Evolutionary conservation across 495 filamentous ascomycete species (phyloP).

Genomic region (Extremus antarcticus): DNA sequence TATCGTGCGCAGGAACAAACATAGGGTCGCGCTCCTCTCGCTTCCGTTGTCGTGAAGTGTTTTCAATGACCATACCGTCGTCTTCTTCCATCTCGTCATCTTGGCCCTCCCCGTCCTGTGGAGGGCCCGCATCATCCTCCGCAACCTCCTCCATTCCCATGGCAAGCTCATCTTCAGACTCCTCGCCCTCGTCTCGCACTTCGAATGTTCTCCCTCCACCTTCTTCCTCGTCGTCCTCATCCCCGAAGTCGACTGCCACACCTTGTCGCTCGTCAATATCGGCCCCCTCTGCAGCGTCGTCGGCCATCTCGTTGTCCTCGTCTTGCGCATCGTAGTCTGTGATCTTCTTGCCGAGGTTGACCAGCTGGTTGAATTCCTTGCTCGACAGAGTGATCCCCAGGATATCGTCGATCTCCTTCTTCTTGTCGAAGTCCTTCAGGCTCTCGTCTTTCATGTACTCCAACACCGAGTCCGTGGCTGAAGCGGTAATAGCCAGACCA

Average conservation of each 20-base stretch:
- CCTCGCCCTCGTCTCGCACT: conserved; percentile 62
- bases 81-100: conserved; percentile 38
- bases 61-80: conserved; percentile 62
- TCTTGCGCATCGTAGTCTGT: conserved; percentile 97
- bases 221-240: conserved; percentile 86
- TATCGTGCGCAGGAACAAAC: conserved; percentile 66
- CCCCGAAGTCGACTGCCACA: conserved; percentile 92
- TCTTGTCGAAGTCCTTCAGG: conserved; percentile 96
- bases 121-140: conserved; percentile 44
- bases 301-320: conserved; percentile 82
- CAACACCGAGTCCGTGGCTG: conserved; percentile 87
- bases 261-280: conserved; percentile 86
- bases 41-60: conserved; percentile 35
- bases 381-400: conserved; percentile 68
- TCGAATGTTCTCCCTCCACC: conserved; percentile 65
- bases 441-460: conserved; percentile 91
- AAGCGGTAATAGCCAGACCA: conserved; percentile 70
- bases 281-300: conserved; percentile 42
- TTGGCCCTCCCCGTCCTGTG: conserved; percentile 40
- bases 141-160: conserved; percentile 32
- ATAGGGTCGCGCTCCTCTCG: conserved; percentile 43
- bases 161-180: conserved; percentile 54
- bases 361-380: conserved; percentile 92
- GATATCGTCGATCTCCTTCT: conserved; percentile 92
- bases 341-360: conserved; percentile 97